phyloP scores from a whole-genome alignment of 768 basidiomycete species.

The Kwoniella europaea region DNA sequence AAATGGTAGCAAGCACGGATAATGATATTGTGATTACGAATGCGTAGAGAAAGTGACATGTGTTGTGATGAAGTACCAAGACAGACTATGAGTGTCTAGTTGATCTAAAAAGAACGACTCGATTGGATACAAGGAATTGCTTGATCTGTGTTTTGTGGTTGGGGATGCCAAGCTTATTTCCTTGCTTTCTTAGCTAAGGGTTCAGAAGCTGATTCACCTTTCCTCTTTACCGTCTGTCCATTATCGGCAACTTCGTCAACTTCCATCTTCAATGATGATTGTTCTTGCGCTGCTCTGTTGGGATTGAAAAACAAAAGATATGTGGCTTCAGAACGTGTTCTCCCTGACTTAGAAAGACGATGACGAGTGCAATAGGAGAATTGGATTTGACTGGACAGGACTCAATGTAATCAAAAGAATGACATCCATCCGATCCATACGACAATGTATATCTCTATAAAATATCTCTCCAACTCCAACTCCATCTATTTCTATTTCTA shows the following conservation, averaged over 20 bases:
- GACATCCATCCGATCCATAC: slow-evolving; percentile 7
- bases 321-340: slow-evolving; percentile 18
- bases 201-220: background rate
- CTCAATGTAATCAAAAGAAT: background rate
- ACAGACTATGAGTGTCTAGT: background rate
- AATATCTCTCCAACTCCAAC: too few species aligned
- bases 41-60: background rate
- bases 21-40: background rate
- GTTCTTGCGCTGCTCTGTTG: slow-evolving; percentile 15
- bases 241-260: slow-evolving; percentile 6
- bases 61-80: background rate
- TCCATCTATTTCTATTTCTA: slow-evolving; percentile 4
- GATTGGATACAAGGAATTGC: too few species aligned
- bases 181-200: slow-evolving; percentile 9
- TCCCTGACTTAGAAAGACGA: too few species aligned
- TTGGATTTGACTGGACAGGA: background rate
- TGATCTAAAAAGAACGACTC: too few species aligned
- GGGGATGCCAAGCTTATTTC: background rate
- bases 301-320: background rate
- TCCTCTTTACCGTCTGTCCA: slow-evolving; percentile 2
- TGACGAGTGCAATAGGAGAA: too few species aligned
- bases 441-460: background rate
- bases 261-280: slow-evolving; percentile 13
- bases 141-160: too few species aligned
- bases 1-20: too few species aligned